phyloP scores from a whole-genome alignment of 495 filamentous ascomycete genomes.

The Cryomyces minteri region DNA sequence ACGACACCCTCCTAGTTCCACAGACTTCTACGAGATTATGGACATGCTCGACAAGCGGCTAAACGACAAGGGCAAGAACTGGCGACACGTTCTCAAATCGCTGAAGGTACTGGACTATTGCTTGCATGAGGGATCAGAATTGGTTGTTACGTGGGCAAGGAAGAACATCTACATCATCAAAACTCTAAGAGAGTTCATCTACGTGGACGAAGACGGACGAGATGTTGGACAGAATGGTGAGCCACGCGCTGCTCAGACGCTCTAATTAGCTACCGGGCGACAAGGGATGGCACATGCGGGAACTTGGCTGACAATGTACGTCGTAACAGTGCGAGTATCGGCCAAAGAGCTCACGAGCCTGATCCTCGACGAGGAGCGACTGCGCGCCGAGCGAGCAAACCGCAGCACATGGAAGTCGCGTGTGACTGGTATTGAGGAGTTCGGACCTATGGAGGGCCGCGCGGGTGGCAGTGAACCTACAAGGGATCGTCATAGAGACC shows the following conservation, averaged over 20 bases:
- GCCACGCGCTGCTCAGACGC: constrained; percentile 3
- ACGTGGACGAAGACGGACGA: constrained; percentile 82
- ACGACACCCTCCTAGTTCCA: constrained; percentile 39
- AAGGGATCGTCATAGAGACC: constrained; percentile 4
- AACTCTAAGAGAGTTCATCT: constrained; percentile 88
- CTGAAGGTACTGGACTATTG: constrained; percentile 97
- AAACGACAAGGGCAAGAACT: constrained; percentile 99
- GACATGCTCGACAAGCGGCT: constrained; percentile 98
- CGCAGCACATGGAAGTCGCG: constrained; percentile 94
- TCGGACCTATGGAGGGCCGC: constrained; percentile 16
- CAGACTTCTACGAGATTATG: constrained; percentile 98
- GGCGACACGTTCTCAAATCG: constrained; percentile 96
- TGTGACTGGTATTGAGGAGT: constrained; percentile 84
- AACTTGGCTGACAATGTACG: constrained; percentile 6
- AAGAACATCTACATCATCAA: constrained; percentile 99
- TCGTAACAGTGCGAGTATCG: constrained; percentile 62
- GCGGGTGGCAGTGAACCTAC: not conserved
- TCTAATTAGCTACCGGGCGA: not conserved
- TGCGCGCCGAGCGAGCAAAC: constrained; percentile 80
- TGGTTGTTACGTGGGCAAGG: constrained; percentile 93
- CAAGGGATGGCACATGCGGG: not conserved
- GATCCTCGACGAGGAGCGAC: constrained; percentile 82
- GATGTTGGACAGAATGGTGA: constrained; percentile 93
- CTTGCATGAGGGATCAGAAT: constrained; percentile 89
- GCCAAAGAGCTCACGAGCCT: constrained; percentile 94